Percentiles rank a stretch among this genome's conserved stretches.
Conservation (phyloP, 805 yeast species). For the Ogataea polymorpha region DNA sequence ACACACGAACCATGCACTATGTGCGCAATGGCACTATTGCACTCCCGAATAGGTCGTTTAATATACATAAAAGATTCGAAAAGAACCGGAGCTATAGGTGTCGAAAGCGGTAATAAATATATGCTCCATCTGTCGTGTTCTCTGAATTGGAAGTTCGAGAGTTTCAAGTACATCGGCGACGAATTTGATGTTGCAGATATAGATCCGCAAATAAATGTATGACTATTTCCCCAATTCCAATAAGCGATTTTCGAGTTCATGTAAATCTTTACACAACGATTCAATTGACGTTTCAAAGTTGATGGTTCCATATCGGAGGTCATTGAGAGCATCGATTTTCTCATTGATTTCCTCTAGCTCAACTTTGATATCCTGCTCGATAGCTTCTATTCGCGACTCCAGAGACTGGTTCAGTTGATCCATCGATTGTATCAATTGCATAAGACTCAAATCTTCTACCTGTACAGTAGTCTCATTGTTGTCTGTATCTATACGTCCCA, state of each 20-base stretch:
- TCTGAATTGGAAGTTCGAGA: constrained; percentile 82
- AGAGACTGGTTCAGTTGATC: constrained; percentile 28
- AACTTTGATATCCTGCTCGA: constrained; percentile 18
- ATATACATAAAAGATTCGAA: constrained; percentile 52
- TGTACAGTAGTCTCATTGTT: constrained; percentile 5
- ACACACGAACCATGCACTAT: constrained; percentile 96
- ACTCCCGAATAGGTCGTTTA: constrained; percentile 75
- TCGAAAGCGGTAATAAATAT: constrained; percentile 60
- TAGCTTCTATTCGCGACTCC: constrained; percentile 21
- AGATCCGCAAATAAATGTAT: constrained; percentile 26
- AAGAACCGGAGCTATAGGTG: constrained; percentile 53
- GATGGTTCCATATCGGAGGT: constrained; percentile 27
- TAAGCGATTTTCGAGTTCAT: constrained; percentile 17
- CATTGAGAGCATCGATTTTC: constrained; percentile 30
- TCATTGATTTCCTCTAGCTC: constrained; percentile 23
- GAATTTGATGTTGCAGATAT: constrained; percentile 19
- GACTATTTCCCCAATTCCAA: constrained; percentile 5
- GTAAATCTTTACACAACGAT: constrained; percentile 17
- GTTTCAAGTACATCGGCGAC: constrained; percentile 21
- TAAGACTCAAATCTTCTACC: constrained; percentile 19
- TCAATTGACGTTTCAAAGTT: constrained; percentile 20
- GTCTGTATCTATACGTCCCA: constrained; percentile 10
- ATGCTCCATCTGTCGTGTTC: constrained; percentile 72
- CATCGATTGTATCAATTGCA: constrained; percentile 23
- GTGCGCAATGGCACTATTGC: constrained; percentile 96